These are phyloP conservation scores for Lodderomyces elongisporus DNA, from an alignment of 1,139 yeast genomes.

Conservation along the genomic window DNA sequence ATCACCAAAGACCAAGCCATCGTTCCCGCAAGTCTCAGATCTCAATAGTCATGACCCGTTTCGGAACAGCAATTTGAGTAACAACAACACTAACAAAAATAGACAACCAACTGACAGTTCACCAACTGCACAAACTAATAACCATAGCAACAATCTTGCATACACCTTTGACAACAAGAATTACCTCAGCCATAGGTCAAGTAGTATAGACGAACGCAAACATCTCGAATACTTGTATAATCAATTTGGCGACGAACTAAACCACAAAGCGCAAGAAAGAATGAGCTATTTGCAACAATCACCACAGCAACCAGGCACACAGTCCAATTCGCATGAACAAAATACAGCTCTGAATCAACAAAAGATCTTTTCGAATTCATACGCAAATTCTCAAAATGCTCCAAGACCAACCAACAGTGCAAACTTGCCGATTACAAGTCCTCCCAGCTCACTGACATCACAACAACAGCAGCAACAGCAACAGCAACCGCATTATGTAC, in stretches of 20 bases:
- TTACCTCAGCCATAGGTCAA: background rate
- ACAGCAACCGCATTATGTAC: slow-evolving; percentile 8
- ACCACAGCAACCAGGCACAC: slow-evolving; percentile 2
- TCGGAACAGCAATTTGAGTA: no score
- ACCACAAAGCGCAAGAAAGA: background rate
- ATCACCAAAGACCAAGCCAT: no score
- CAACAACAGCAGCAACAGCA: slow-evolving; percentile 8
- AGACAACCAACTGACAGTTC: background rate
- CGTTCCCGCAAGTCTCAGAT: no score
- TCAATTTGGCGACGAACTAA: background rate
- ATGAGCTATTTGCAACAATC: slow-evolving; percentile 2
- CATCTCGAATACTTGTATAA: background rate
- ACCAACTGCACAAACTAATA: no score
- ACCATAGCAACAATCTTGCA: no score
- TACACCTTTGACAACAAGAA: background rate
- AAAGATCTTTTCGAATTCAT: slow-evolving; percentile 1
- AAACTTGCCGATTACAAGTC: background rate
- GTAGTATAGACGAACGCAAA: background rate
- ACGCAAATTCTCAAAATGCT: slow-evolving; percentile 1
- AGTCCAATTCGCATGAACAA: slow-evolving; percentile 4
- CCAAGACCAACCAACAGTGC: slow-evolving; percentile 1
- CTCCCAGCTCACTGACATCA: slow-evolving; percentile 4
- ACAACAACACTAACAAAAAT: background rate
- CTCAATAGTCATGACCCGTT: no score
- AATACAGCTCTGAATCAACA: slow-evolving; percentile 4